phyloP scores from a whole-genome alignment of 371 early-diverging fungal genomes.

The Actinomucor elegans region DNA sequence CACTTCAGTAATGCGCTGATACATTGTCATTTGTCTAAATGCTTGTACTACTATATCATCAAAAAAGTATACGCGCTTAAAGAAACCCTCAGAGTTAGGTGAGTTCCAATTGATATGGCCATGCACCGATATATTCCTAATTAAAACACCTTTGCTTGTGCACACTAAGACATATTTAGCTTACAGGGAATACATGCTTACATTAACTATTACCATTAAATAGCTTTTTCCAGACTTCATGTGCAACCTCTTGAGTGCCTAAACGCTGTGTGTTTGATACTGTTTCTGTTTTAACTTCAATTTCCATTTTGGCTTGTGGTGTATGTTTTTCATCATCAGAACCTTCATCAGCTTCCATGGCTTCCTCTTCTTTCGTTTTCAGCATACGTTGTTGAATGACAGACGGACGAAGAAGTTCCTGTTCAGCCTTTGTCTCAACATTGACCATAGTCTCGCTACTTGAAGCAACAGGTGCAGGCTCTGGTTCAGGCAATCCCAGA shows the following conservation, averaged over 20 bases:
- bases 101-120: constrained; percentile 39
- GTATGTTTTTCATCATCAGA: constrained; percentile 26
- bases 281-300: constrained; percentile 10
- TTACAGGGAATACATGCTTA: no score
- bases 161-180: constrained; percentile 34
- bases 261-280: constrained; percentile 15
- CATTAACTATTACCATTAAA: constrained; percentile 27
- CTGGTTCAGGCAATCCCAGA: constrained; percentile 18
- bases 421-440: not conserved
- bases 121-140: constrained; percentile 34
- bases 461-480: not conserved
- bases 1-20: constrained; percentile 53
- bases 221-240: constrained; percentile 38
- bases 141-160: constrained; percentile 29
- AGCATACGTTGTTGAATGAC: constrained; percentile 13
- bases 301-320: constrained; percentile 4
- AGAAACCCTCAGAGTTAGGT: constrained; percentile 52
- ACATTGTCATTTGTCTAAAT: constrained; percentile 54
- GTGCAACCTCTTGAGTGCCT: constrained; percentile 25
- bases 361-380: constrained; percentile 30
- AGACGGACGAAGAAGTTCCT: not conserved
- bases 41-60: constrained; percentile 47
- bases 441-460: not conserved
- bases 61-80: constrained; percentile 51
- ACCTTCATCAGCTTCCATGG: constrained; percentile 25